Conservation (phyloP, 2,329 filamentous ascomycete genomes). For the Sporothrix sp. region DNA sequence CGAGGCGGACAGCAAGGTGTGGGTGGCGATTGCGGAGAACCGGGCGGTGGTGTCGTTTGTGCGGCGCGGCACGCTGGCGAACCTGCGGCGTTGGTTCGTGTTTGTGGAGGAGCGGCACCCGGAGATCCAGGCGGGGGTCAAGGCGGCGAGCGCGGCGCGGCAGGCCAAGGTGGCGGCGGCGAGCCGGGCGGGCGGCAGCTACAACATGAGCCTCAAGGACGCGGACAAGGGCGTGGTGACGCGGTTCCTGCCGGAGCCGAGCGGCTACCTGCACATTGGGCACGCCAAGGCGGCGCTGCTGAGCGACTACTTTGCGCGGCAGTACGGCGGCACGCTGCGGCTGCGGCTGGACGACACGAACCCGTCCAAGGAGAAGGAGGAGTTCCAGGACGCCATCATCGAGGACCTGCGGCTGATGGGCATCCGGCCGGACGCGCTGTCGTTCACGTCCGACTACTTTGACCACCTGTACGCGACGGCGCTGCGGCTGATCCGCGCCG, state of each 20-base stretch:
- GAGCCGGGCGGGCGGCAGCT: constrained; percentile 73
- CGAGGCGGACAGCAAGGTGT: constrained; percentile 70
- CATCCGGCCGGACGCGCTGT: constrained; percentile 76
- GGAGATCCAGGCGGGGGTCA: constrained; percentile 62
- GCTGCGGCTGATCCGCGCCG: constrained; percentile 73
- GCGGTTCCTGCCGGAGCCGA: constrained; percentile 88
- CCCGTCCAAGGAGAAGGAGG: constrained; percentile 92
- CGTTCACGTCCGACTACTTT: constrained; percentile 94
- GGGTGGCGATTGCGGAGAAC: constrained; percentile 74
- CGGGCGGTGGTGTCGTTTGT: constrained; percentile 73
- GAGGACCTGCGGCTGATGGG: constrained; percentile 88
- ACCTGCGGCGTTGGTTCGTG: constrained; percentile 76
- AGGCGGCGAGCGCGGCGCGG: constrained; percentile 57
- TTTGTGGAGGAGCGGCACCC: constrained; percentile 76
- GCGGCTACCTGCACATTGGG: constrained; percentile 90
- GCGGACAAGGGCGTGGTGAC: constrained; percentile 84
- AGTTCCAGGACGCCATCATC: constrained; percentile 88
- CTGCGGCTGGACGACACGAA: constrained; percentile 97
- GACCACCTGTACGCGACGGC: constrained; percentile 81
- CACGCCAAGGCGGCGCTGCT: constrained; percentile 67
- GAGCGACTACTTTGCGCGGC: constrained; percentile 94
- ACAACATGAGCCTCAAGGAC: constrained; percentile 78
- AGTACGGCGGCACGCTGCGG: constrained; percentile 82
- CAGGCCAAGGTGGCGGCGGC: constrained; percentile 59
- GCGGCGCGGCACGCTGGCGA: constrained; percentile 65